Base-by-base conservation (phyloP, 345 rosid genomes). In the Turritis glabra region DNA sequence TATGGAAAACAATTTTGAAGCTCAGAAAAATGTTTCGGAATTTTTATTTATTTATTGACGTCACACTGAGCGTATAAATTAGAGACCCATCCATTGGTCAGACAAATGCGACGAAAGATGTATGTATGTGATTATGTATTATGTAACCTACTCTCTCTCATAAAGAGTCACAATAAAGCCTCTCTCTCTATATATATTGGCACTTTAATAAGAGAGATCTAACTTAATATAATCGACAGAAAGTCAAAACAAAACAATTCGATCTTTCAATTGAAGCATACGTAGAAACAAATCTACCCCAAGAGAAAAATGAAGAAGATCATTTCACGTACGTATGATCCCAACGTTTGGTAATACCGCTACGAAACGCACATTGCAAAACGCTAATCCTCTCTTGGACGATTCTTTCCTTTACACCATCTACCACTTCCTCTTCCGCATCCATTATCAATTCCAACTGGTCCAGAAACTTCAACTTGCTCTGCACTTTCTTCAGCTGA, bases 401-500 rank as follows among this genome's bases (percentile, higher is more conserved):
- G 9, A 85, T 60, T 29, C 18, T 47, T 62, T 83, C 90, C 71
- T 86, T 86, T 44, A 84, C 52, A 51, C 81, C 80, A 38, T 86
- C 88, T 35, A 88, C 65, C 82, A 79, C 89, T 10, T 81, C 70
- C 69, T 83, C 79, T 77, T 91, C 96, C 59, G 81, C 84, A 72
- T 89, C 97, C 97, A 92, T 89, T 78, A 92, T 84, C 80, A 71
- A 4, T 81, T 90, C 92, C 75, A 89, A 82, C 3, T 85, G 84
- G 21, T 87, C 96, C 50, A 88, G 76, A 72, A 84, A 81, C 85
- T 88, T 84, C 56, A 89, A 27, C 75, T 94, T 92, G 67, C 82
- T 72, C 32, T 89, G 73, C 85, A 94, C 19, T 71, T 92, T 90
- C 88, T 88, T 85, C 81, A 94, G 44, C 99, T 92, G 72, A 61